Evolutionary conservation across 225 moss, liverwort and hornwort species (phyloP), one percentile per base, ranked within the genome.

Genomic region (Pleurozium schreberi): DNA sequence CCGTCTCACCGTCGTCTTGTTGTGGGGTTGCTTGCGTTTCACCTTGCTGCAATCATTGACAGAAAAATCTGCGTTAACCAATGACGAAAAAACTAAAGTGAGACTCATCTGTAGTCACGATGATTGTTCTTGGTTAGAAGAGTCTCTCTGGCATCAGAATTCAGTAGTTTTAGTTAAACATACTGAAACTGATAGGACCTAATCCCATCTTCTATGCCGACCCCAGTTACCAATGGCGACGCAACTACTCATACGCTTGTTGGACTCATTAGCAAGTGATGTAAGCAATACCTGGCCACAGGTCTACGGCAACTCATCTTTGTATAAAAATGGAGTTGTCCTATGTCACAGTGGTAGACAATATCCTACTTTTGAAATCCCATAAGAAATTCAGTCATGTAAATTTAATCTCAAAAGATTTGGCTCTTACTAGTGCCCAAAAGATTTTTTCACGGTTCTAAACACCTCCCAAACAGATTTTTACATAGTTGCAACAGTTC

Each of bases 1-100:
- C 97, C 86, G 84, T 91, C 88, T 96, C 96, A 73, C 89, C 86
- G 43, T 96, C 95, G 75, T 95, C 94, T 34, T 96, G 94, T 50
- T 87, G 94, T 42, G 82, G 75, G 42, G 85, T 38, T 83, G 91
- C 93, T 76, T 84, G 93, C 42, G 82, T 15, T 75, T 86, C 91
- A 80, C 86, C 92, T 95, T 91, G 96, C 92, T 90, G 89, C 83
- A 84, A 74, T 80, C 58, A 75, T 73, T 60, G 86, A 78, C 82
- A 88, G 28, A 82, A 19, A 58, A 90, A 59, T 42, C 55, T 50
- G 40, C 40, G 11, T 82, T 74, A 84, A 42, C 22, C 59, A 80
- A 59, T 58, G 47, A 68, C 17, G 34, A 14, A 75, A 73, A 65
- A 70, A 31, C 10, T 36, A 31, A 36, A 84, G 43, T 11, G 7